Evolutionary conservation across 805 yeast genomes (phyloP), one percentile per base, ranked within the genome.

Genomic region (Yarrowia sp.): DNA sequence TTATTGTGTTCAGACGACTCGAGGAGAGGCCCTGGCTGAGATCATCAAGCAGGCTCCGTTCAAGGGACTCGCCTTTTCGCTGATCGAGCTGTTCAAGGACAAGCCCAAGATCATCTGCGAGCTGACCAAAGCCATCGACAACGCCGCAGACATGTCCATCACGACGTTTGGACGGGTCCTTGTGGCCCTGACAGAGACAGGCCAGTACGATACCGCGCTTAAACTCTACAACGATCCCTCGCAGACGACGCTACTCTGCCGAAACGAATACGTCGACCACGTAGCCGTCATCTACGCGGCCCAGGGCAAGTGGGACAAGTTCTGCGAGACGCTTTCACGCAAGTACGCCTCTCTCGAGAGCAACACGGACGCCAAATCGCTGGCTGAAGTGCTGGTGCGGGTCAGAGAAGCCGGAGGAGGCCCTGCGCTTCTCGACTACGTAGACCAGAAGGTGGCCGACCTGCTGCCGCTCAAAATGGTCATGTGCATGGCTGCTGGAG

Each of bases 401-500:
- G 58, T 51, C 7, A 3, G 58, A n/a, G 58, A 33, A 7, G 31
- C 42, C 5, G 58, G 58, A 24, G 42, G 42, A 24, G 58, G 58
- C 5, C 24, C 42, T 2, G 38, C 42, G 16, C n/a, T 51, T 42
- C 12, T 51, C 12, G 16, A 33, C 9, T 24, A 51, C 6, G 42
- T 51, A 2, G 58, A 35, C 4, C 24, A 51, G 6, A 51, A 51
- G 13, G 24, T 13, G 7, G 29, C n/a, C 2, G 42, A 51, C 9
- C 16, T 51, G 16, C 32, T 51, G 16, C 58, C 58, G 4, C 14
- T 51, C 32, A 22, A 51, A 35, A 51, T 51, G 42, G 42, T 32
- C 13, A 51, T 51, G 58, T 51, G 32, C 24, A 51, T 51, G 58
- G 58, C 58, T 16, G 58, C 58, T 16, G 58, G 58, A 22, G 58